phyloP scores from a whole-genome alignment of 2,329 filamentous ascomycete species.

The Fusarium sp. region DNA sequence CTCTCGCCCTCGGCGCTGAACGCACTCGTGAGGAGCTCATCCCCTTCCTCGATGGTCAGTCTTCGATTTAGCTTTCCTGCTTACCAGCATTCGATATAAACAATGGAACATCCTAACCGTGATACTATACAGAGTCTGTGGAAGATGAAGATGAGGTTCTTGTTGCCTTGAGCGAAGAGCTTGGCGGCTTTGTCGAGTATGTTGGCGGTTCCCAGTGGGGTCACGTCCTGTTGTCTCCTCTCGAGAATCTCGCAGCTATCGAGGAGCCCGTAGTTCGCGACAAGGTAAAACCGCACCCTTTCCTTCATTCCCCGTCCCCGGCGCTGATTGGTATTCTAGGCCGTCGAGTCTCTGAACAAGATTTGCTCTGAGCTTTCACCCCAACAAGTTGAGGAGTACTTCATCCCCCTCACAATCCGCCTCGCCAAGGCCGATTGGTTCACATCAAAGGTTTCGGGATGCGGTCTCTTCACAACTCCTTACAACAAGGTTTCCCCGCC shows the following conservation, averaged over 20 bases:
- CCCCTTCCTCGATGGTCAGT: slow-evolving; percentile 96
- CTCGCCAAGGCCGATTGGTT: slow-evolving; percentile 99
- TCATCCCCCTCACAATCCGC: slow-evolving; percentile 94
- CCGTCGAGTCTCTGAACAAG: slow-evolving; percentile 99
- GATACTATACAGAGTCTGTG: slow-evolving; percentile 80
- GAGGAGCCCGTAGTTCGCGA: slow-evolving; percentile 98
- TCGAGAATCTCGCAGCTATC: slow-evolving; percentile 98
- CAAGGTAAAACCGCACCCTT: slow-evolving; percentile 74
- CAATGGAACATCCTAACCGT: slow-evolving; percentile 39
- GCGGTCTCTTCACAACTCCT: slow-evolving; percentile 91
- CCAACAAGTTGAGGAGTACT: slow-evolving; percentile 95
- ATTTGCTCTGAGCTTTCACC: slow-evolving; percentile 94
- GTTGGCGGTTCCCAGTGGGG: slow-evolving; percentile 94
- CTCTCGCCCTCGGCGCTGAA: slow-evolving; percentile 93
- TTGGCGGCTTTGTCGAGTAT: slow-evolving; percentile 97
- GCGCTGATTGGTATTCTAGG: slow-evolving; percentile 64
- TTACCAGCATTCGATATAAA: slow-evolving; percentile 27
- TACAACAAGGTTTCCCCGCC: slow-evolving; percentile 90
- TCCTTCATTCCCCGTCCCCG: slow-evolving; percentile 2
- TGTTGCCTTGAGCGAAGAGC: slow-evolving; percentile 95
- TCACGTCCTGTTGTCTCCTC: slow-evolving; percentile 94
- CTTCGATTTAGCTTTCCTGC: slow-evolving; percentile 41
- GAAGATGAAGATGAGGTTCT: slow-evolving; percentile 99
- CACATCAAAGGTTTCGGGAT: slow-evolving; percentile 98
- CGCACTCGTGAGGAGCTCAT: slow-evolving; percentile 98